Evolutionary conservation across 164 flowering plant species (phyloP), one percentile per base, ranked within the genome.

Genomic region (Tetrastigma voinierianum): DNA sequence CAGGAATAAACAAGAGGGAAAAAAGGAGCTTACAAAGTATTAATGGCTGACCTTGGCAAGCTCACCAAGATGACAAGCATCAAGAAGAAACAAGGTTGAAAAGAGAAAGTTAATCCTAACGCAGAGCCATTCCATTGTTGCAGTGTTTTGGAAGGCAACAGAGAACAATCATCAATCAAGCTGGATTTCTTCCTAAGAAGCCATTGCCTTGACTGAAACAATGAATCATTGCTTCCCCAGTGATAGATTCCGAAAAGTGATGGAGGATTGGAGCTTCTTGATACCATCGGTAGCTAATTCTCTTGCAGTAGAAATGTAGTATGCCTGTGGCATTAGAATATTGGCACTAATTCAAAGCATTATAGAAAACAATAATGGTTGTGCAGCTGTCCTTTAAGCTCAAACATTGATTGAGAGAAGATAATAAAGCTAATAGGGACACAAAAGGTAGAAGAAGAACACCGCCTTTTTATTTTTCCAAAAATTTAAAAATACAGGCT

Each of bases 81-180:
- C 54, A 84, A n/a, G 65, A 88, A 85, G 85, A 89, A 93, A 9
- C 91, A 21, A 89, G 67, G 74, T 87, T 90, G 83, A 89, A n/a
- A n/a, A 92, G 18, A 92, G 83, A 51, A 88, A 84, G 77, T 92
- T 90, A 57, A 84, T 80, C 43, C 98, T 80, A 58, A 86, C 78
- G 48, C 84, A 83, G 3, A 92, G 83, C 98, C 98, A 92, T 69
- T 92, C 98, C 91, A 89, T 90, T 9, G 93, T 78, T 9, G 86
- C 87, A 19, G 71, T 71, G 67, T 86, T 88, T 78, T 87, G 85
- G 74, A 92, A 90, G n/a, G 76, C 71, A 19, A 86, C 65, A 0
- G 81, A 62, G 95, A 87, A 63, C 84, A 89, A 48, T 87, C 85
- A 76, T 92, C 90, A 18, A 87, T 70, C 52, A 90, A 64, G 48